Conservation (phyloP, 148 eudicot genomes). For the Amaranthus hypochondriacus region DNA sequence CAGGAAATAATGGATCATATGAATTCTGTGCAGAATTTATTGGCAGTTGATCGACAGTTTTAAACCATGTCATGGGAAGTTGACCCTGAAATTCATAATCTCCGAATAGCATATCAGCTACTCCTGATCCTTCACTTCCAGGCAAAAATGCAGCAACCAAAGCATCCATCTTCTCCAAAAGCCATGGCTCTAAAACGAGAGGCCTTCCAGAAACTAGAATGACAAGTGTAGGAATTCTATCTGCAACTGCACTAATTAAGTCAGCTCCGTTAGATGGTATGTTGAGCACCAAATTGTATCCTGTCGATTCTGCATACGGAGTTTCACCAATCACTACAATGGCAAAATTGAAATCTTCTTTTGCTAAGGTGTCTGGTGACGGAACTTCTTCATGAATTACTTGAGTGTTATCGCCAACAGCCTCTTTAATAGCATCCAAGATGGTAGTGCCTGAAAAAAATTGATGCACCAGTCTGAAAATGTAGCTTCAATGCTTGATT, state of each 20-base stretch:
- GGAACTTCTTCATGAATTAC: constrained; percentile 62
- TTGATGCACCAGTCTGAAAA: constrained; percentile 5
- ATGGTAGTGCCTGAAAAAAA: constrained; percentile 69
- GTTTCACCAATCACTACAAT: constrained; percentile 84
- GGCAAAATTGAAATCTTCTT: constrained; percentile 57
- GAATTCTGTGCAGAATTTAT: constrained; percentile 40
- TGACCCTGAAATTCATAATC: constrained; percentile 69
- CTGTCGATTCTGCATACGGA: constrained; percentile 78
- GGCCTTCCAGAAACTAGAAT: constrained; percentile 86
- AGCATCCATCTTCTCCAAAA: constrained; percentile 69
- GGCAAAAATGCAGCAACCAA: constrained; percentile 92
- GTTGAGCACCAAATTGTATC: constrained; percentile 61
- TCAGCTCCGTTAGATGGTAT: constrained; percentile 68
- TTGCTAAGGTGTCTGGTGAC: constrained; percentile 50
- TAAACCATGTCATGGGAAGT: constrained; percentile 83
- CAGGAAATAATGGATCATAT: constrained; percentile 69
- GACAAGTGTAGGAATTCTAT: constrained; percentile 62
- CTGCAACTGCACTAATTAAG: constrained; percentile 52
- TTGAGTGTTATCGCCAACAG: constrained; percentile 51
- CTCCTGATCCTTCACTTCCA: constrained; percentile 82
- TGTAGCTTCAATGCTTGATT: not conserved
- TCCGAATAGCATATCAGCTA: constrained; percentile 79
- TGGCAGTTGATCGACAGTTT: constrained; percentile 70
- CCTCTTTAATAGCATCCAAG: constrained; percentile 65
- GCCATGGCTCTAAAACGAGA: constrained; percentile 56